Percentiles rank a stretch among this genome's conserved stretches.
These are phyloP conservation scores for Leccinum aurantiacum DNA, from an alignment of 768 basidiomycete genomes.

Conservation along the genomic window DNA sequence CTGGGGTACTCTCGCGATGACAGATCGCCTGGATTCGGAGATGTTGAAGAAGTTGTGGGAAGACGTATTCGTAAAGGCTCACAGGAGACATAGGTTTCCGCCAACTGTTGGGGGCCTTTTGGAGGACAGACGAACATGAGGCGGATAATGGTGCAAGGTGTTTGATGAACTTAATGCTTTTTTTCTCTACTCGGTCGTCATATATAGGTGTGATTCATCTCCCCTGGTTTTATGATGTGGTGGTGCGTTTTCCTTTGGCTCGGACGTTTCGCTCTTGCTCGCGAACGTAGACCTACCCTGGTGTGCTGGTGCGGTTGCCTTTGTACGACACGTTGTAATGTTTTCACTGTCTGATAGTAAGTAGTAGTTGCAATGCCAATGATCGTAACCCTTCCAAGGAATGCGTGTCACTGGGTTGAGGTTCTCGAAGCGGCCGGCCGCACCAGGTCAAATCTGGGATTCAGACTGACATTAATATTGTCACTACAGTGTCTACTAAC, in stretches of 20 bases:
- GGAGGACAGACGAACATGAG: neutral
- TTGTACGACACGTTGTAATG: neutral
- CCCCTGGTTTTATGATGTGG: neutral
- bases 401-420: neutral
- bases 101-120: neutral
- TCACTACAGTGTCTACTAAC: too few species aligned
- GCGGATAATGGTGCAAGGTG: neutral
- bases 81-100: neutral
- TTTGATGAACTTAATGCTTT: neutral
- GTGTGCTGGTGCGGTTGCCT: neutral
- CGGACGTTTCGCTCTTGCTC: neutral
- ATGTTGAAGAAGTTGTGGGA: slow-evolving; percentile 16
- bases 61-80: slow-evolving; percentile 21
- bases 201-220: neutral
- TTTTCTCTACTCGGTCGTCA: neutral
- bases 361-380: neutral
- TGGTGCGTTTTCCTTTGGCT: neutral
- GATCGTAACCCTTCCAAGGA: neutral
- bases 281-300: neutral
- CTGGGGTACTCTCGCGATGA: slow-evolving; percentile 14
- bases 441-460: too few species aligned
- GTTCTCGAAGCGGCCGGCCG: too few species aligned
- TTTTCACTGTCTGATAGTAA: neutral
- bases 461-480: too few species aligned
- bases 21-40: slow-evolving; percentile 16